Conservation (phyloP, 176 grass and related monocot genomes). For the Elymus sibiricus region DNA sequence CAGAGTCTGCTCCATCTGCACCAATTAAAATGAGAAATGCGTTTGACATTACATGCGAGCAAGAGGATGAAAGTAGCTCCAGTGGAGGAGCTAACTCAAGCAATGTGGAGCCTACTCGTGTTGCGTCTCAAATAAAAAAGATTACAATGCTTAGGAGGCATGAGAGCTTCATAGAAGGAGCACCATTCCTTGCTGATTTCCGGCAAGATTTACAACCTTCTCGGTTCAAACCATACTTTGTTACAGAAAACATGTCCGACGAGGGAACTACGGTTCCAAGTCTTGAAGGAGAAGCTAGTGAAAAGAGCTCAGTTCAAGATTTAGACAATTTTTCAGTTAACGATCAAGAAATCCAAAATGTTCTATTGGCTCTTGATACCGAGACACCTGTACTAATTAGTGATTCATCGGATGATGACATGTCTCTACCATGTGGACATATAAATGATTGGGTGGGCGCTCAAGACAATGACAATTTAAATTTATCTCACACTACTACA, state of each 20-base stretch:
- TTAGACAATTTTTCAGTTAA: constrained; percentile 37
- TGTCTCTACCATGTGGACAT: too few relatives aligned
- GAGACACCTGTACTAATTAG: constrained; percentile 35
- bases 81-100: too few relatives aligned
- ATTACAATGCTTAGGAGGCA: constrained; percentile 54
- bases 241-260: constrained; percentile 37
- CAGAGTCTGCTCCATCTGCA: too few relatives aligned
- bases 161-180: constrained; percentile 58
- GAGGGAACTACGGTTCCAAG: constrained; percentile 16
- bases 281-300: constrained; percentile 34
- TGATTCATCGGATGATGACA: constrained; percentile 51
- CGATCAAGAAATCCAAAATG: constrained; percentile 35
- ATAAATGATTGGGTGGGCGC: too few relatives aligned
- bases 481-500: too few relatives aligned
- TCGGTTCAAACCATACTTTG: constrained; percentile 46
- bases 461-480: too few relatives aligned
- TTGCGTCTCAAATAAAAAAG: too few relatives aligned
- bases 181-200: constrained; percentile 43
- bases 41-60: too few relatives aligned
- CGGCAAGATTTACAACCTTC: constrained; percentile 33
- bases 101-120: too few relatives aligned
- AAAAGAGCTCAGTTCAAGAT: constrained; percentile 38
- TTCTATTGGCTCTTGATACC: neutral
- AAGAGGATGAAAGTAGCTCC: too few relatives aligned
- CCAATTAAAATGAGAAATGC: too few relatives aligned